Base-by-base conservation (phyloP, 2,329 filamentous ascomycete genomes). In the Paecilomyces sp. region DNA sequence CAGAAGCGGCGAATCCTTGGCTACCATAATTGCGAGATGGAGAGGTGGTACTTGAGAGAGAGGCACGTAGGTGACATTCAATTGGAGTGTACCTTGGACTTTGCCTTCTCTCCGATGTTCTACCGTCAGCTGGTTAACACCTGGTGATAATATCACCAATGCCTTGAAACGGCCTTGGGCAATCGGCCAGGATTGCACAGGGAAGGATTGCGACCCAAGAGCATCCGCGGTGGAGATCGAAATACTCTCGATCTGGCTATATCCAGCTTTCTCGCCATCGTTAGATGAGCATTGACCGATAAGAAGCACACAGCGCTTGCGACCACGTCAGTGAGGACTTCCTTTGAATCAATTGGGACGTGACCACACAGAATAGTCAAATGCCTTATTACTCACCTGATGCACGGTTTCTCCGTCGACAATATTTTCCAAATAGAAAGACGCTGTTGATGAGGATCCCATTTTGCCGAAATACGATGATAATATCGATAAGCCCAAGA, bases 11-110 rank as follows among this genome's bases (percentile, higher is more conserved):
- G 65, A 67, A 51, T 67, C 65, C 25, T 64, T 66, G 4, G 60
- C 65, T 8, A 67, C 58, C 22, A 67, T 58, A 6, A 67, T 61
- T 1, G 65, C 65, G 5, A 67, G 60, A 53, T 67, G 65, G n/a
- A 67, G 62, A 12, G 65, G 65, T 2, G 65, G 65, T 11, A 63
- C 57, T 51, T 66, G 63, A 1, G 62, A 22, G 1, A 67, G 56
- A 11, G 64, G 64, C 18, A 62, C 34, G 52, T 67, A 64, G 24
- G 57, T 65, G 13, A 66, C 57, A 1, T 54, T 62, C 3, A 66
- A 56, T 50, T 62, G 55, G 3, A 64, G 36, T 11, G 58, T 57
- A 8, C 58, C 63, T 7, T 57, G 51, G 36, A 61, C 50, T 28
- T 33, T 47, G 2, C 47, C 56, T 7, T 7, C 30, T 13, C 57